Base-by-base conservation (phyloP, 345 rosid species). In the Syzygium aromaticum region DNA sequence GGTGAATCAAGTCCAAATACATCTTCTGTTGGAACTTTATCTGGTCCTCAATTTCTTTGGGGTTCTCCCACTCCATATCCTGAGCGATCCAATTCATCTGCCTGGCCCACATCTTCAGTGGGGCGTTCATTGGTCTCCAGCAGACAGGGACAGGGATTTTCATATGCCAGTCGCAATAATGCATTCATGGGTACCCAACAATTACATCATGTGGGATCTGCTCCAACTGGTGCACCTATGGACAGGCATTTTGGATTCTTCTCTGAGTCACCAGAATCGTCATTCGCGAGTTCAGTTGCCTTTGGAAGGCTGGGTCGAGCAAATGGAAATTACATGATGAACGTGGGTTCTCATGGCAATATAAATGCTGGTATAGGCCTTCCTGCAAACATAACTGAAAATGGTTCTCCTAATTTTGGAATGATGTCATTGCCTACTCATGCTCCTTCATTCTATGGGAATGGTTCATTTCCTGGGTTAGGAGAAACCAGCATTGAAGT, bases 21-120 rank as follows among this genome's bases (percentile, higher is more conserved):
- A 56, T 93, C 93, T 21, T 92, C 91, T 82, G 85, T 93, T 85
- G 95, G 92, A 89, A 95, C 98, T 87, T 92, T 97, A 86, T 93
- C 97, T 54, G 99, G 97, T 86, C 96, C 98, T 86, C 96, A 94
- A 86, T 95, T 95, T 91, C 96, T 95, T 5, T 97, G 99, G 99
- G 99, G 99, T 90, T 94, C 95, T 89, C 95, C 95, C 85, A 91
- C 93, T 73, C 92, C 92, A 54, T 92, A 92, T 83, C 86, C 94
- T 7, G 94, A 94, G 80, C 93, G 82, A 86, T 89, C 93, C 89
- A 91, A 89, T 89, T 91, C 95, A 54, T 91, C 96, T 85, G 88
- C 92, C 56, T 95, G 98, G 94, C 86, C 97, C 78, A 89, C 94
- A 54, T 86, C 95, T 59, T 90, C 96, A n/a, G 84, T 87, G 86